A percentile compares a stretch with the other conserved stretches of the same genome.
Evolutionary conservation across 768 basidiomycete genomes (phyloP).

Genomic region (Pluteus cervinus): DNA sequence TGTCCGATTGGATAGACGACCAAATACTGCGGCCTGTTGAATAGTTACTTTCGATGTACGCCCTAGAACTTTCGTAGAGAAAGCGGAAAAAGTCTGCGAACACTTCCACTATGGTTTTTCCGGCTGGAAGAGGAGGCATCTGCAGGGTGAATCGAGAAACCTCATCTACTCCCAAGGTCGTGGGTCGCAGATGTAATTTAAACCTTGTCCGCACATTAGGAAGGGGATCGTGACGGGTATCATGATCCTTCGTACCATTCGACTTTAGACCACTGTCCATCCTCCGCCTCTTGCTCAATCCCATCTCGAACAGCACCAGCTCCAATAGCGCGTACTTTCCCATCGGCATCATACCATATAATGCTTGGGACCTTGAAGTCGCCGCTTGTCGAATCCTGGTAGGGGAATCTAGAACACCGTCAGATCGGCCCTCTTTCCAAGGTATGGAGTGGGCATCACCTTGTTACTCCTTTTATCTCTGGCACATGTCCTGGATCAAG

Average conservation of each 20-base stretch:
- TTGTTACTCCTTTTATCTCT: conserved; percentile 33
- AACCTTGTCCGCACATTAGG: conserved; percentile 11
- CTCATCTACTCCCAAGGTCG: conserved; percentile 1
- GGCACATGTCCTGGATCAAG: conserved; percentile 27
- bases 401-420: conserved; percentile 15
- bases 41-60: conserved; percentile 34
- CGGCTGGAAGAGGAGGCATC: conserved; percentile 26
- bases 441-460: conserved; percentile 19
- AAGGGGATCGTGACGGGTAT: not conserved
- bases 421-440: not conserved
- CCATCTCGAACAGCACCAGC: conserved; percentile 33
- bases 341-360: conserved; percentile 34
- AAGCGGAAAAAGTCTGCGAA: conserved; percentile 36
- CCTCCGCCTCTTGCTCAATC: conserved; percentile 27
- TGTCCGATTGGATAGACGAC: conserved; percentile 27
- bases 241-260: conserved; percentile 30
- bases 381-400: conserved; percentile 18
- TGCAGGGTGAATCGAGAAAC: no score
- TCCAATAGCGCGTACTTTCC: conserved; percentile 28
- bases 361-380: conserved; percentile 30
- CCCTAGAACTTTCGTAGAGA: conserved; percentile 27
- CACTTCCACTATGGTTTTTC: conserved; percentile 25
- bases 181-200: conserved; percentile 14
- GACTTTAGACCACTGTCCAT: conserved; percentile 34
- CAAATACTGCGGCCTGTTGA: conserved; percentile 29